A percentile compares a stretch with the other conserved stretches of the same genome.
Evolutionary conservation across 805 yeast genomes (phyloP).

Genomic region (Ogataea pini): DNA sequence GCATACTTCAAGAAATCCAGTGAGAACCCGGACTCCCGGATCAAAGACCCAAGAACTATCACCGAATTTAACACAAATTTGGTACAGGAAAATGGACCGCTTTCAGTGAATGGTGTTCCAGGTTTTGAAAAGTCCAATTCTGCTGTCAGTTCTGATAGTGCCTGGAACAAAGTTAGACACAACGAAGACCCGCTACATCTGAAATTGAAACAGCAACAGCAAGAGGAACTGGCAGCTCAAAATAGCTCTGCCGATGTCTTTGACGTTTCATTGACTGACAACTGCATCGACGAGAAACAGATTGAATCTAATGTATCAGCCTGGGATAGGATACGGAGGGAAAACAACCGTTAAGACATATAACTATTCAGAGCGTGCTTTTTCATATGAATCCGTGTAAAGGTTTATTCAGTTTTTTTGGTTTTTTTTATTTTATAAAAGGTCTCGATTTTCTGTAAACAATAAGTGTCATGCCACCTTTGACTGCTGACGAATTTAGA

Average conservation of each 20-base stretch:
- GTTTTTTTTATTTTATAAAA: not conserved
- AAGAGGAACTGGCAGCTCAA: not conserved
- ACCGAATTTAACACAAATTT: conserved; percentile 5
- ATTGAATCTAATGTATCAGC: conserved; percentile 16
- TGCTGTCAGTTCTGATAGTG: conserved; percentile 4
- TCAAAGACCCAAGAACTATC: conserved; percentile 53
- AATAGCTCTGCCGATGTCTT: conserved; percentile 3
- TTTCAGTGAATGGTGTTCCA: conserved; percentile 10
- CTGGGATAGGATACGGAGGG: conserved; percentile 30
- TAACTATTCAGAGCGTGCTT: too few relatives aligned
- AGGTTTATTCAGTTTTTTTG: not conserved
- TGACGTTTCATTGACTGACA: conserved; percentile 3
- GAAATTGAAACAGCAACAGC: not conserved
- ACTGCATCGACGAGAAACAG: not conserved
- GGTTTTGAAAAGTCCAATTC: conserved; percentile 6
- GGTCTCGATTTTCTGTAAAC: not conserved
- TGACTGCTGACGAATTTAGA: not conserved
- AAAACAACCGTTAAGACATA: conserved; percentile 9
- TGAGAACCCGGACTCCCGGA: conserved; percentile 49
- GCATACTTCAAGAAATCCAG: conserved; percentile 53
- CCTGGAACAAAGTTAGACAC: conserved; percentile 28
- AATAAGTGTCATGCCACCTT: too few relatives aligned
- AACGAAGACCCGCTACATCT: conserved; percentile 9
- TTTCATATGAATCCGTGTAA: not conserved
- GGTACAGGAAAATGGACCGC: not conserved